Percentiles rank a stretch among this genome's conserved stretches.
phyloP scores from a whole-genome alignment of 176 grass and related monocot genomes.

The Calamus simplicifolius region DNA sequence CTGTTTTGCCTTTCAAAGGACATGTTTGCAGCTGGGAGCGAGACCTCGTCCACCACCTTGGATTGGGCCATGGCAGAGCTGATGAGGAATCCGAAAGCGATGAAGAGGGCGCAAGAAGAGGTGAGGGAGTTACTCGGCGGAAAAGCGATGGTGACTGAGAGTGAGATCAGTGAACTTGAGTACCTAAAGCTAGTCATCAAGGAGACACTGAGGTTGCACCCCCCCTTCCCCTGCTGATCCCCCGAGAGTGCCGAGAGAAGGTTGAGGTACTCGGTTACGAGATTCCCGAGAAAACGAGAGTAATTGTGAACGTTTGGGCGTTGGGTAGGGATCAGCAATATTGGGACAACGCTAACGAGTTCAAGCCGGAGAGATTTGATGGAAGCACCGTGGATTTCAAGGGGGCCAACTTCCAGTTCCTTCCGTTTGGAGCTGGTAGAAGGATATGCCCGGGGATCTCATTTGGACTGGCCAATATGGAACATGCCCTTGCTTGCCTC shows the following conservation, averaged over 20 bases:
- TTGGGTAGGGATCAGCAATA: neutral
- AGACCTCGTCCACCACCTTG: neutral
- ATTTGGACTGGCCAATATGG: neutral
- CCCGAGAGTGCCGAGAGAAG: neutral
- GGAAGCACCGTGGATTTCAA: neutral
- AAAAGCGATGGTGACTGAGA: neutral
- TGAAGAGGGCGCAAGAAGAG: conserved; percentile 3
- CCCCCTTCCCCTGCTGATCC: neutral
- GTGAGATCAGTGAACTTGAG: neutral
- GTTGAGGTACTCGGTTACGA: neutral
- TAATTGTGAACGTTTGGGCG: conserved; percentile 2
- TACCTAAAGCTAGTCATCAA: conserved; percentile 8
- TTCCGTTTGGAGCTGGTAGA: neutral
- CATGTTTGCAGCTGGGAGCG: neutral
- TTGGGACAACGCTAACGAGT: neutral
- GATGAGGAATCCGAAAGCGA: neutral
- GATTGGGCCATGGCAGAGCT: conserved; percentile 14
- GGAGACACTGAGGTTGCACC: conserved; percentile 2
- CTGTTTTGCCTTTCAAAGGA: neutral
- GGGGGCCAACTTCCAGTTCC: neutral
- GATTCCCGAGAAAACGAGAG: neutral
- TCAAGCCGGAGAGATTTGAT: conserved; percentile 4
- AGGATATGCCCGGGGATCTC: neutral
- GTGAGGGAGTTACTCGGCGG: neutral
- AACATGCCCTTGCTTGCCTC: neutral